Evolutionary conservation across 2,329 filamentous ascomycete genomes (phyloP).

Genomic region (Lachnum nothofagi): DNA sequence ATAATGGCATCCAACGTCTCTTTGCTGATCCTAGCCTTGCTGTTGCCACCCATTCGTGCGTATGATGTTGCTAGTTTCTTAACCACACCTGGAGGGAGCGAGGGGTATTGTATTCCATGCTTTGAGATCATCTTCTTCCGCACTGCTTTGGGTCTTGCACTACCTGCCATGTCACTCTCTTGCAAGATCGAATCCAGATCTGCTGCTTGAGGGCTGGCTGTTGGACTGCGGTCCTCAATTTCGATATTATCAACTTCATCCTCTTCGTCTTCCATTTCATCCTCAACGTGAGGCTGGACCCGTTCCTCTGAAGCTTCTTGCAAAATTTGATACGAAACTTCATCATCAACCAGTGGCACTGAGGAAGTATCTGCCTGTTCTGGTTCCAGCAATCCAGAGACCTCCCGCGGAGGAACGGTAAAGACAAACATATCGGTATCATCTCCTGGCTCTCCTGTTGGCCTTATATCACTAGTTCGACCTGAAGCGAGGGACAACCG

Average conservation of each 20-base stretch:
- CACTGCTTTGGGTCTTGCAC: constrained; percentile 21
- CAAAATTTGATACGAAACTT: not conserved
- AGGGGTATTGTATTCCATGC: constrained; percentile 70
- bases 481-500: constrained; percentile 20
- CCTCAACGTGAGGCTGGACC: too few relatives aligned
- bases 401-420: constrained; percentile 28
- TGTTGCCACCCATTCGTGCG: constrained; percentile 58
- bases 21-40: constrained; percentile 64
- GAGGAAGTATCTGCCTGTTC: not conserved
- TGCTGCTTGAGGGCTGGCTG: not conserved
- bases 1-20: constrained; percentile 71
- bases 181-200: constrained; percentile 16
- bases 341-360: not conserved
- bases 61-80: constrained; percentile 70
- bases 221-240: constrained; percentile 16
- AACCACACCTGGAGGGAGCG: constrained; percentile 66
- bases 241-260: constrained; percentile 22
- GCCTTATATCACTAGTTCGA: constrained; percentile 30
- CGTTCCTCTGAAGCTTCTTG: constrained; percentile 1
- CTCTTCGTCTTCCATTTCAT: not conserved
- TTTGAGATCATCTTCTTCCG: constrained; percentile 56
- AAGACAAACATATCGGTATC: constrained; percentile 33
- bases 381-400: constrained; percentile 6
- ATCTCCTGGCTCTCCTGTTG: constrained; percentile 23
- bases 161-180: constrained; percentile 5